phyloP scores from a whole-genome alignment of 768 basidiomycete genomes.

The Russula vinacea region DNA sequence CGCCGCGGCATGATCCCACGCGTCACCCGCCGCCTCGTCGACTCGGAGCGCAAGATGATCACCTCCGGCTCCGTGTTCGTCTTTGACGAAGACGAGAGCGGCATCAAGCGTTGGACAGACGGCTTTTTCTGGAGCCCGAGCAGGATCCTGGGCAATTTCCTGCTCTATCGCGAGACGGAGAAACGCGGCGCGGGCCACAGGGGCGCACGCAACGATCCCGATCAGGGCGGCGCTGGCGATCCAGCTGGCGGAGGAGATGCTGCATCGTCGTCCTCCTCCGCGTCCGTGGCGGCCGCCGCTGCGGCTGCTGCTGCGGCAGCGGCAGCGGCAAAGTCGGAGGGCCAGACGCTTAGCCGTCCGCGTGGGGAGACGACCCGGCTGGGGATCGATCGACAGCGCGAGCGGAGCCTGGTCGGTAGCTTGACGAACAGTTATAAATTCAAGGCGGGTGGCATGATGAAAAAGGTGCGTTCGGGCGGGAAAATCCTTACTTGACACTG shows the following conservation, averaged over 20 bases:
- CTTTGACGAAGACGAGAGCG: slow-evolving; percentile 95
- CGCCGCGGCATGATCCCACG: slow-evolving; percentile 85
- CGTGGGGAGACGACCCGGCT: slow-evolving; percentile 49
- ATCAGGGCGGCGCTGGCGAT: slow-evolving; percentile 27
- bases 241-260: slow-evolving; percentile 28
- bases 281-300: no score
- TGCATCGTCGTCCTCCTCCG: neutral
- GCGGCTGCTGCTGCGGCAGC: neutral
- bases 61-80: slow-evolving; percentile 92
- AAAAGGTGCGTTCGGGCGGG: slow-evolving; percentile 67
- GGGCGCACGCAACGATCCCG: slow-evolving; percentile 45
- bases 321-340: slow-evolving; percentile 32
- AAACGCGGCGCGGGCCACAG: slow-evolving; percentile 69
- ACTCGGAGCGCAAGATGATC: slow-evolving; percentile 90
- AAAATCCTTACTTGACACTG: neutral
- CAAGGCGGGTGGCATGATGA: slow-evolving; percentile 91
- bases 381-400: slow-evolving; percentile 66
- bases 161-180: slow-evolving; percentile 93
- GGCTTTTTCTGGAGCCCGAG: slow-evolving; percentile 96
- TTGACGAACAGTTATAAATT: slow-evolving; percentile 93
- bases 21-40: slow-evolving; percentile 88
- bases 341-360: slow-evolving; percentile 58
- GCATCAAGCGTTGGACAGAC: slow-evolving; percentile 98
- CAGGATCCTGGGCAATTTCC: slow-evolving; percentile 89
- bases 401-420: slow-evolving; percentile 82